These are phyloP conservation scores for Cladosporium sp. DNA, from an alignment of 2,329 filamentous ascomycete species.

Conservation along the genomic window DNA sequence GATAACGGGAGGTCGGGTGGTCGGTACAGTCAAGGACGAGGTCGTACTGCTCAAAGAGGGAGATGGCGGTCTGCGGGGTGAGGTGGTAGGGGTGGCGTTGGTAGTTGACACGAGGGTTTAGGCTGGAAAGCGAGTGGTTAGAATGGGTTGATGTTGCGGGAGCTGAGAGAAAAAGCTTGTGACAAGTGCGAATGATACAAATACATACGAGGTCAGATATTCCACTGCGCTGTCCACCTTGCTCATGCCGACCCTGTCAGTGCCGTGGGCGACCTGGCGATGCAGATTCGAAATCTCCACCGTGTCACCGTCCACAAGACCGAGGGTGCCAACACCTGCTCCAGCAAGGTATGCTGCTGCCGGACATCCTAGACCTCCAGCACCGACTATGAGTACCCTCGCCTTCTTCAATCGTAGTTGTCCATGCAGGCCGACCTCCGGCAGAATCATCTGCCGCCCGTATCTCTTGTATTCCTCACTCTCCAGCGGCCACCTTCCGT, in stretches of 20 bases:
- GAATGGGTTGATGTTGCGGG: background rate
- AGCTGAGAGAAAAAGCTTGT: background rate
- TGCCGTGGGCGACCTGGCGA: slow-evolving; percentile 78
- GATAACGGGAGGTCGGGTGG: slow-evolving; percentile 82
- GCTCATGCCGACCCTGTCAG: slow-evolving; percentile 60
- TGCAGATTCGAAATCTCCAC: slow-evolving; percentile 91
- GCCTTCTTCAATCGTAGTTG: slow-evolving; percentile 67
- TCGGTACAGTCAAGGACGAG: slow-evolving; percentile 92
- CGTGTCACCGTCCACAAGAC: slow-evolving; percentile 77
- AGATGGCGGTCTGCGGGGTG: slow-evolving; percentile 59
- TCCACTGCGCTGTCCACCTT: slow-evolving; percentile 69
- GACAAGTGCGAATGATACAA: background rate
- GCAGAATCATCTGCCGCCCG: slow-evolving; percentile 83
- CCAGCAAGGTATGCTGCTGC: slow-evolving; percentile 89
- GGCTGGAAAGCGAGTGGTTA: slow-evolving; percentile 34
- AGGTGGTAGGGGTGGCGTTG: slow-evolving; percentile 58
- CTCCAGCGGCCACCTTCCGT: slow-evolving; percentile 58
- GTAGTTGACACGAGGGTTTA: slow-evolving; percentile 69
- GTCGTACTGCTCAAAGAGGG: slow-evolving; percentile 66
- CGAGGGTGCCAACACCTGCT: slow-evolving; percentile 76
- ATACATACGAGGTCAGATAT: slow-evolving; percentile 39
- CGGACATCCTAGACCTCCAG: slow-evolving; percentile 85
- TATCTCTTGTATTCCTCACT: slow-evolving; percentile 77
- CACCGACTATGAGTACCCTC: slow-evolving; percentile 73
- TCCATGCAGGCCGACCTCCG: slow-evolving; percentile 69